Base-by-base conservation (phyloP, 2,329 filamentous ascomycete genomes). In the Chaetomium sp. region DNA sequence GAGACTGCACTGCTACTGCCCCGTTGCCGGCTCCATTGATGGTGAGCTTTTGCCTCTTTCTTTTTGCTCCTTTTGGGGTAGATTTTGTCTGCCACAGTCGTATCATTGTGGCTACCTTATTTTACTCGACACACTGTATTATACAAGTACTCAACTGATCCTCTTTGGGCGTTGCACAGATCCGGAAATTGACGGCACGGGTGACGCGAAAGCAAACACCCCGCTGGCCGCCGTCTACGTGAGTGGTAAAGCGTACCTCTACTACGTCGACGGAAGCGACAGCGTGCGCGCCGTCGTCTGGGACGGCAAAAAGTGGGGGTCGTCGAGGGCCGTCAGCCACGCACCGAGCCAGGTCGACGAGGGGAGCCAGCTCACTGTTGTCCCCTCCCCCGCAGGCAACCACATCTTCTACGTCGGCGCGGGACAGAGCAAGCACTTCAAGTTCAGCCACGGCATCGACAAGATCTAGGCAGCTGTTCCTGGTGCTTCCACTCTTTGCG, bases 241-340 rank as follows among this genome's bases (percentile, higher is more conserved):
- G 6, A 23, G 27, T 23, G 55, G 55, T 23, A 57, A 57, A 33
- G 25, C 55, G 7, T 57, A 57, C 55, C 35, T 57, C 7, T 57
- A 57, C 55, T 57, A 57, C 35, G 55, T 57, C 55, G 55, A 57
- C 35, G 29, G 4, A 21, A 57, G 35, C 55, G 8, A 57, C 23
- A 19, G 23, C 19, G 27, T 57, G 35, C 55, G 55, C 38, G 21
- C 9, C 35, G 27, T 57, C 13, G 55, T 57, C 55, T 47, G 27
- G 23, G 25, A 27, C 23, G 31, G 27, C 35, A 21, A 13, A 21
- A 31, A 8, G n/a, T 57, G 55, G 55, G 12, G 35, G 3, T 3
- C 35, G 6, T 57, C 55, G 10, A 4, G 12, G 4, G 21, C 55
- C 35, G 35, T n/a, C n/a, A n/a, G 45, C 23, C 21, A n/a, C 4